A percentile compares a stretch with the other conserved stretches of the same genome.
phyloP scores from a whole-genome alignment of 2,329 filamentous ascomycete genomes.

The Simplicillium aogashimaense region DNA sequence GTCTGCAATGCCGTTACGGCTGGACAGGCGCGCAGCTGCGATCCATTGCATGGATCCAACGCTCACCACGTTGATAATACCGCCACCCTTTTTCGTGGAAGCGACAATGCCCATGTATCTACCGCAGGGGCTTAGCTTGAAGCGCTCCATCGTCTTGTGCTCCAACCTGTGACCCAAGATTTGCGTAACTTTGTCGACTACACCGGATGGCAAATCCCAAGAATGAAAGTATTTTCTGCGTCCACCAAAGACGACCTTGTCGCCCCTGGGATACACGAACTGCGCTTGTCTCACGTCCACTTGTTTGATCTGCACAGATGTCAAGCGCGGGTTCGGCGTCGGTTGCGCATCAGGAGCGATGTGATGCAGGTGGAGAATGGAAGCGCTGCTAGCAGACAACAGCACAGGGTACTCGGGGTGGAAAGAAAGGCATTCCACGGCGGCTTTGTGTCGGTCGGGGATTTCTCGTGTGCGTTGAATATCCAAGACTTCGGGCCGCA shows the following conservation, averaged over 20 bases:
- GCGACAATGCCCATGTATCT: conserved; percentile 77
- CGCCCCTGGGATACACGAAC: conserved; percentile 64
- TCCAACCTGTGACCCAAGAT: conserved; percentile 68
- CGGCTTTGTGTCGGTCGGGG: conserved; percentile 64
- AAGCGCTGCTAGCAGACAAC: conserved; percentile 78
- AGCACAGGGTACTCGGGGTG: conserved; percentile 84
- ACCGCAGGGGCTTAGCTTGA: conserved; percentile 80
- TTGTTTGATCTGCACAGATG: conserved; percentile 75
- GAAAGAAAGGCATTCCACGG: conserved; percentile 77
- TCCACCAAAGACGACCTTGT: conserved; percentile 79
- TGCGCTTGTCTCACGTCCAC: conserved; percentile 78
- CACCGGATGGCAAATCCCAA: conserved; percentile 78
- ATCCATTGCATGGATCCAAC: conserved; percentile 79
- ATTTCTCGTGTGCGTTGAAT: conserved; percentile 87
- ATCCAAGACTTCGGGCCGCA: conserved; percentile 80
- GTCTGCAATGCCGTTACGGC: conserved; percentile 74
- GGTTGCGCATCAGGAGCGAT: conserved; percentile 66
- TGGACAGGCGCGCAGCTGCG: conserved; percentile 71
- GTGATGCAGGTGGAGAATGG: conserved; percentile 82
- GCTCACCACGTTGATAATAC: conserved; percentile 77
- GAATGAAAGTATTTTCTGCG: conserved; percentile 86
- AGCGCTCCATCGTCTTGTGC: conserved; percentile 83
- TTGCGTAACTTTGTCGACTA: conserved; percentile 71
- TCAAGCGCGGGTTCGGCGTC: conserved; percentile 79
- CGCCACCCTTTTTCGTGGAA: conserved; percentile 73